Evolutionary conservation across 1,284 basidiomycete species (phyloP).

Genomic region (Trichosporon coremiiforme): DNA sequence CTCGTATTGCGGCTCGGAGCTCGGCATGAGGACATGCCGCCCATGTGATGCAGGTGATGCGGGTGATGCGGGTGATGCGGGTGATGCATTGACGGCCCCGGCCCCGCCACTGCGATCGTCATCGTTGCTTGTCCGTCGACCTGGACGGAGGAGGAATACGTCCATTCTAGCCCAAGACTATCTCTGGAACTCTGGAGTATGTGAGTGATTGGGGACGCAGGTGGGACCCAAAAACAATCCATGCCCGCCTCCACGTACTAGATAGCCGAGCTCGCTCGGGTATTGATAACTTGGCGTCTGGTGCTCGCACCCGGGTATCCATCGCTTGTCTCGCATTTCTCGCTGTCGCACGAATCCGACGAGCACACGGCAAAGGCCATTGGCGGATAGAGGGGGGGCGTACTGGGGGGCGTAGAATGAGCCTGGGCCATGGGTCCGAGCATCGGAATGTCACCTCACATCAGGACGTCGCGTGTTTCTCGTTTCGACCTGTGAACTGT

Average conservation of each 20-base stretch:
- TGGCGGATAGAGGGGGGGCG: too few species aligned
- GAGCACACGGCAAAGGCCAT: not conserved
- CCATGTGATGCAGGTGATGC: too few species aligned
- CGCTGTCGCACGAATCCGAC: too few species aligned
- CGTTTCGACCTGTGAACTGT: conserved; percentile 8
- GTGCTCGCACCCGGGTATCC: not conserved
- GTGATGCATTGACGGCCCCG: too few species aligned
- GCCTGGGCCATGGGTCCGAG: too few species aligned
- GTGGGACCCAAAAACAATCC: conserved; percentile 5
- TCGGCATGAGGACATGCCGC: not conserved
- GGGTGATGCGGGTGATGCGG: too few species aligned
- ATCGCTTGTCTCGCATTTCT: not conserved
- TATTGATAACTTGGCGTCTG: not conserved
- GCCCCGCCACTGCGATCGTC: too few species aligned
- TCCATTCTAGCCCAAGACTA: too few species aligned
- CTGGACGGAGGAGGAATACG: not conserved
- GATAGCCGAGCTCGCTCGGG: conserved; percentile 14
- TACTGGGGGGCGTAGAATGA: too few species aligned
- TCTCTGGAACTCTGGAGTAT: too few species aligned
- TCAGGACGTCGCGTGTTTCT: not conserved
- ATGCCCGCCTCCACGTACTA: not conserved
- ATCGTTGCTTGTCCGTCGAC: not conserved
- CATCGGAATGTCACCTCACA: not conserved
- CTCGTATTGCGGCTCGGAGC: not conserved
- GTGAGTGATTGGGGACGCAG: too few species aligned